Percentiles rank a stretch among this genome's conserved stretches.
phyloP scores from a whole-genome alignment of 2,329 filamentous ascomycete species.

The Beauveria pseudobassiana region DNA sequence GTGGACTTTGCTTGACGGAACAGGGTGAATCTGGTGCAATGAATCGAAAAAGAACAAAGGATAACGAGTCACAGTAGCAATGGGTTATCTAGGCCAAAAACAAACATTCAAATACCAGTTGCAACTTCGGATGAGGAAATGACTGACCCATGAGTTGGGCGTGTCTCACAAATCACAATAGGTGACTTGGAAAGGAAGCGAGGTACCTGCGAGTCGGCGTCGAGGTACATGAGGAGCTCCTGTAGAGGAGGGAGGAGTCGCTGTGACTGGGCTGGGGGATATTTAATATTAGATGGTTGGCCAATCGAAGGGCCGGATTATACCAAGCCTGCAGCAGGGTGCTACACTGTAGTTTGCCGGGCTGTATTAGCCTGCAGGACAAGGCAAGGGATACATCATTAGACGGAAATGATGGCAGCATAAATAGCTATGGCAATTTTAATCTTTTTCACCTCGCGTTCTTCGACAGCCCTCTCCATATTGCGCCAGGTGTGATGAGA shows the following conservation, averaged over 20 bases:
- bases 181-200: neutral
- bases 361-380: neutral
- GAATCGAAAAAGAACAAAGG: no score
- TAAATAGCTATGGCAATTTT: no score
- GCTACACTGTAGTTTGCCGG: neutral
- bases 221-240: conserved; percentile 3
- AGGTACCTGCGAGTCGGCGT: conserved; percentile 1
- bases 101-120: no score
- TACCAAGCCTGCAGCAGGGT: neutral
- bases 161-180: neutral
- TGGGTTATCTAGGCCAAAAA: no score
- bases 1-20: no score
- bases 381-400: neutral
- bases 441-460: no score
- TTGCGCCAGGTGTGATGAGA: no score
- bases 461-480: no score
- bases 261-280: neutral
- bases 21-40: no score
- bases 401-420: neutral
- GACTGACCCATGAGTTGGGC: neutral
- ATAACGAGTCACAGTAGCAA: no score
- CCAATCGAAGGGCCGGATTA: neutral
- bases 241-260: neutral
- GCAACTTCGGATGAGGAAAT: neutral
- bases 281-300: neutral